Evolutionary conservation across 495 filamentous ascomycete genomes (phyloP).

Genomic region (Annulohypoxylon nitens): DNA sequence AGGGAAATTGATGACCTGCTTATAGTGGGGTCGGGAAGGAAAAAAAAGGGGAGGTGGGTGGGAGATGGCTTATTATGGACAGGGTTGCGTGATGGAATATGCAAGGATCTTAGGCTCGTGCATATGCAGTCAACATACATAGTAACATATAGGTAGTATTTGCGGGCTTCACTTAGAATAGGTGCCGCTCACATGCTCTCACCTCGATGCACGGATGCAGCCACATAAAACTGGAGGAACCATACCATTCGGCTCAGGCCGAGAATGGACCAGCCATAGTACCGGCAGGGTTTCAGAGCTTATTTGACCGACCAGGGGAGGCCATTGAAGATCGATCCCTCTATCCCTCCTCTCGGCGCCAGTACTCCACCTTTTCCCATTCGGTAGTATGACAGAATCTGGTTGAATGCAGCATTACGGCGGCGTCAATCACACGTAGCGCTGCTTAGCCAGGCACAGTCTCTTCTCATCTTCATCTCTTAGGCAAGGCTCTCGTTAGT

Average conservation of each 20-base stretch:
- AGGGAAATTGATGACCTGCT: conserved; percentile 44
- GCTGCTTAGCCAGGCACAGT: conserved; percentile 15
- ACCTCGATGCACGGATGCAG: conserved; percentile 44
- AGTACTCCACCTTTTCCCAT: conserved; percentile 11
- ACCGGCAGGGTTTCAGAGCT: conserved; percentile 52
- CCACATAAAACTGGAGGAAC: conserved; percentile 41
- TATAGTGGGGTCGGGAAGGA: conserved; percentile 32
- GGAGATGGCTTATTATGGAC: conserved; percentile 15
- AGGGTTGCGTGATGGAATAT: conserved; percentile 7
- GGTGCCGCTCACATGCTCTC: conserved; percentile 46
- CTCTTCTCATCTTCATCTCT: conserved; percentile 4
- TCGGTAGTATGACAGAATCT: conserved; percentile 25
- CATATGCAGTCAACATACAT: conserved; percentile 32
- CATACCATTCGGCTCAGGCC: conserved; percentile 53
- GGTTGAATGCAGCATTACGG: conserved; percentile 25
- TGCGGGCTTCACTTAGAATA: conserved; percentile 21
- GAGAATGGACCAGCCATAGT: conserved; percentile 49
- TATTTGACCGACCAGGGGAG: conserved; percentile 49
- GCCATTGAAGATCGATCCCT: conserved; percentile 39
- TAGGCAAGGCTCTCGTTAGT: background rate
- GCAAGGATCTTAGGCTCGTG: conserved; percentile 38
- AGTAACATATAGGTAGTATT: background rate
- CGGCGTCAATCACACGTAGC: conserved; percentile 34
- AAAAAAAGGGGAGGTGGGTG: conserved; percentile 1
- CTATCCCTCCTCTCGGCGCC: conserved; percentile 6